A percentile compares a stretch with the other conserved stretches of the same genome.
phyloP scores from a whole-genome alignment of 306 rosid species.

The Inga oerstediana region DNA sequence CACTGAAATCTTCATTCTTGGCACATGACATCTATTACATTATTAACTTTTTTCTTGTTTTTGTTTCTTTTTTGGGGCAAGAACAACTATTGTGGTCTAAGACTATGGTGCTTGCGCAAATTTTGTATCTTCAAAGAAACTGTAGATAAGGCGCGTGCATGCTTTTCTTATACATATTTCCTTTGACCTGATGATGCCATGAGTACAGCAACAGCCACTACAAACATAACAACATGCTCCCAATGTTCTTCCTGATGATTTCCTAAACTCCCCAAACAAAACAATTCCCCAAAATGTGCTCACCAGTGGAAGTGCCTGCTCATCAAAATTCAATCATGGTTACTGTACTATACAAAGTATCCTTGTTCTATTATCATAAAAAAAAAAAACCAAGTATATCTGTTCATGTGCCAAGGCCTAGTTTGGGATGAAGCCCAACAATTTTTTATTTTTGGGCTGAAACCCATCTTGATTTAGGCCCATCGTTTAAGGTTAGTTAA shows the following conservation, averaged over 20 bases:
- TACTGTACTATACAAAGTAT: background rate
- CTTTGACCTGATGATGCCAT: conserved; percentile 85
- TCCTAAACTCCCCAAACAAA: conserved; percentile 84
- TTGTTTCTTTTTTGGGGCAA: background rate
- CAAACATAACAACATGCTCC: conserved; percentile 84
- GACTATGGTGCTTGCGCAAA: background rate
- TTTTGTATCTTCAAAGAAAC: background rate
- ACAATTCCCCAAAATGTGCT: conserved; percentile 90
- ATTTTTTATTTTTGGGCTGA: background rate
- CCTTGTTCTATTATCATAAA: background rate
- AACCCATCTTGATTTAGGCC: background rate
- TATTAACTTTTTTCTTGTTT: background rate
- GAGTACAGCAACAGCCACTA: conserved; percentile 73
- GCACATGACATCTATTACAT: background rate
- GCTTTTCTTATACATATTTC: conserved; percentile 26
- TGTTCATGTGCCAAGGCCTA: background rate
- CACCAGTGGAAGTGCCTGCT: conserved; percentile 91
- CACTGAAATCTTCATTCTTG: background rate
- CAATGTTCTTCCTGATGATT: conserved; percentile 72
- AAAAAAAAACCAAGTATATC: background rate
- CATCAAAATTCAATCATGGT: conserved; percentile 26
- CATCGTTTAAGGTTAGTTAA: background rate
- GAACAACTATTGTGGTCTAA: background rate
- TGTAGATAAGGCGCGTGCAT: conserved; percentile 6
- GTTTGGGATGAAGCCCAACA: background rate